Conservation (phyloP, 768 basidiomycete genomes). For the Kwoniella bestiolae region DNA sequence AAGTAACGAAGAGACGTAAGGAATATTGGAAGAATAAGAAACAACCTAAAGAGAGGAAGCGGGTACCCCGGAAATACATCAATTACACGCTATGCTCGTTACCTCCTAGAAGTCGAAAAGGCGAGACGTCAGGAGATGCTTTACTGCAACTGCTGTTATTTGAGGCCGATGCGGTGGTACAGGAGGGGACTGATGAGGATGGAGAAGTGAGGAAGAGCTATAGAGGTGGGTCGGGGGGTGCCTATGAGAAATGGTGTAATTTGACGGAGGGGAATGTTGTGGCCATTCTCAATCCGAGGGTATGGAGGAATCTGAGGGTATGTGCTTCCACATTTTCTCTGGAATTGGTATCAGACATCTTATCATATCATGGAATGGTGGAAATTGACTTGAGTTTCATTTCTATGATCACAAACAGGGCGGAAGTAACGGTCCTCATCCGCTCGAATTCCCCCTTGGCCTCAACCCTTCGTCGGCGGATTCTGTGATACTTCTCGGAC, state of each 20-base stretch:
- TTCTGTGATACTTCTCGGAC: conserved; percentile 81
- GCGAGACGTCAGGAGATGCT: conserved; percentile 75
- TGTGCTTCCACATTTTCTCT: conserved; percentile 29
- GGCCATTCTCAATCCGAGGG: conserved; percentile 81
- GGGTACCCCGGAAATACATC: conserved; percentile 65
- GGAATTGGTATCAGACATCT: background rate
- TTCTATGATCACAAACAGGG: conserved; percentile 34
- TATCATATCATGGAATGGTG: too few species aligned
- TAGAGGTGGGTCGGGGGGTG: conserved; percentile 86
- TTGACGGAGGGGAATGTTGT: conserved; percentile 87
- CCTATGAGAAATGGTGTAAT: conserved; percentile 80
- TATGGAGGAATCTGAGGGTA: conserved; percentile 85
- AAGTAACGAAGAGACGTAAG: conserved; percentile 11
- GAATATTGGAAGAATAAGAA: conserved; percentile 35
- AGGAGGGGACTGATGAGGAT: conserved; percentile 64
- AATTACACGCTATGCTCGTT: conserved; percentile 67
- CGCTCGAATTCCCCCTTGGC: conserved; percentile 78
- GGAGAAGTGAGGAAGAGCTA: conserved; percentile 67
- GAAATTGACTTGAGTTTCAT: too few species aligned
- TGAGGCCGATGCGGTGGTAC: conserved; percentile 71
- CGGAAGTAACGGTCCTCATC: conserved; percentile 65
- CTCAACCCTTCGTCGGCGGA: conserved; percentile 81
- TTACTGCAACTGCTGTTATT: conserved; percentile 82
- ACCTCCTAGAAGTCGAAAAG: conserved; percentile 67
- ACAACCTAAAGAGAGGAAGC: conserved; percentile 25